phyloP scores from a whole-genome alignment of 148 eudicot genomes.

The Nepenthes gracilis region DNA sequence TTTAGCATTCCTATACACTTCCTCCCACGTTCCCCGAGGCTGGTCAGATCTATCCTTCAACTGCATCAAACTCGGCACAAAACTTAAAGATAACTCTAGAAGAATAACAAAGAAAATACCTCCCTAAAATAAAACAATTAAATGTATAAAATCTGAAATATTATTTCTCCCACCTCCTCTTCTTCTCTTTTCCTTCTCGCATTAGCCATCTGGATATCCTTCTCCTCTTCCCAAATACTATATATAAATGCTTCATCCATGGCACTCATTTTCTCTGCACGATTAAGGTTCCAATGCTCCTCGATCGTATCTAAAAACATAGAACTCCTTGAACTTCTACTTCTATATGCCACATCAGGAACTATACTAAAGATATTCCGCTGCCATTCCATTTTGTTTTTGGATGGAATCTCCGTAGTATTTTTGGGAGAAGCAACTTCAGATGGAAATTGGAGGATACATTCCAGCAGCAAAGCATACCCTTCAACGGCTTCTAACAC shows the following conservation, averaged over 20 bases:
- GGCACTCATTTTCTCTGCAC: conserved; percentile 13
- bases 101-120: conserved; percentile 4
- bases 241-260: conserved; percentile 39
- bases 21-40: conserved; percentile 79
- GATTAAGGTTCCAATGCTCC: conserved; percentile 22
- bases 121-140: not conserved
- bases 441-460: conserved; percentile 58
- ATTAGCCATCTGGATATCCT: conserved; percentile 25
- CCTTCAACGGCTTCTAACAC: conserved; percentile 67
- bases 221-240: conserved; percentile 75
- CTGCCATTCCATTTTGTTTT: conserved; percentile 58
- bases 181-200: conserved; percentile 68
- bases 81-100: not conserved
- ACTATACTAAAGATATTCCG: conserved; percentile 48
- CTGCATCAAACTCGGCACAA: conserved; percentile 30
- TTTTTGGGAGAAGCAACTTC: conserved; percentile 57
- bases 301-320: conserved; percentile 40
- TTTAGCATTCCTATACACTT: conserved; percentile 64
- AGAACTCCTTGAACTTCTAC: conserved; percentile 21
- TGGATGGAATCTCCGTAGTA: conserved; percentile 37
- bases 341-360: conserved; percentile 15
- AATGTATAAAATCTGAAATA: not conserved
- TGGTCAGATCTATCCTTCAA: conserved; percentile 90
- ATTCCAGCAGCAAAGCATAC: conserved; percentile 54
- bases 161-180: conserved; percentile 45